phyloP scores from a whole-genome alignment of 148 eudicot genomes.

The Oxyria digyna region DNA sequence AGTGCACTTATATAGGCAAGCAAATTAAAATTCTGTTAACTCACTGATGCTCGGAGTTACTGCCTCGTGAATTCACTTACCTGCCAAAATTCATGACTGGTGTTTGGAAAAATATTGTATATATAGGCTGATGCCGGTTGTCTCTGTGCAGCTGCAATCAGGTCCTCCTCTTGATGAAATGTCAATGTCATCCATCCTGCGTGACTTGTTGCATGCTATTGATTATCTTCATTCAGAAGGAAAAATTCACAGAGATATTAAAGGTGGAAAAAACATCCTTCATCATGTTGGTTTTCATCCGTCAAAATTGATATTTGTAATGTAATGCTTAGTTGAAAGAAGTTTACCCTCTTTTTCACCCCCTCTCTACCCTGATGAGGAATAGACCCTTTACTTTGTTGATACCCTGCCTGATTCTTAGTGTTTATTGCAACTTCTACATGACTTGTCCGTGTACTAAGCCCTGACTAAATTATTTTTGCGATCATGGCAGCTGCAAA shows the following conservation, averaged over 20 bases:
- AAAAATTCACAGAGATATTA: slow-evolving; percentile 94
- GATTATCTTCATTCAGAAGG: slow-evolving; percentile 96
- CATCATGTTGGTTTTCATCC: neutral
- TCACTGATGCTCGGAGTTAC: neutral
- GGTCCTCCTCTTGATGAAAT: slow-evolving; percentile 90
- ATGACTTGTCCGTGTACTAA: neutral
- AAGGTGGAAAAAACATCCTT: slow-evolving; percentile 34
- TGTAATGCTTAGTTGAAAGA: neutral
- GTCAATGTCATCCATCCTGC: slow-evolving; percentile 80
- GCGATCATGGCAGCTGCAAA: slow-evolving; percentile 75
- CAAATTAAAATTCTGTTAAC: neutral
- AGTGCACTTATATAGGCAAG: neutral
- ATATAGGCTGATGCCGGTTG: neutral
- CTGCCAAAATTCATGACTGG: neutral
- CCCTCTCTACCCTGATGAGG: neutral
- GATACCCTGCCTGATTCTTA: neutral
- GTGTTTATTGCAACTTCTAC: neutral
- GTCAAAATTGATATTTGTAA: neutral
- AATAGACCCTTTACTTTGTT: neutral
- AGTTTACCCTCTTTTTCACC: neutral
- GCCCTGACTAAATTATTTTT: slow-evolving; percentile 3
- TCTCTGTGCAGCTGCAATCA: slow-evolving; percentile 58
- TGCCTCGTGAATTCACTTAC: neutral
- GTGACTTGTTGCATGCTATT: slow-evolving; percentile 89
- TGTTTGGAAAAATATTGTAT: neutral